These are phyloP conservation scores for Phytophthora constricta DNA, from an alignment of 352 stramenopile species.

Conservation along the genomic window DNA sequence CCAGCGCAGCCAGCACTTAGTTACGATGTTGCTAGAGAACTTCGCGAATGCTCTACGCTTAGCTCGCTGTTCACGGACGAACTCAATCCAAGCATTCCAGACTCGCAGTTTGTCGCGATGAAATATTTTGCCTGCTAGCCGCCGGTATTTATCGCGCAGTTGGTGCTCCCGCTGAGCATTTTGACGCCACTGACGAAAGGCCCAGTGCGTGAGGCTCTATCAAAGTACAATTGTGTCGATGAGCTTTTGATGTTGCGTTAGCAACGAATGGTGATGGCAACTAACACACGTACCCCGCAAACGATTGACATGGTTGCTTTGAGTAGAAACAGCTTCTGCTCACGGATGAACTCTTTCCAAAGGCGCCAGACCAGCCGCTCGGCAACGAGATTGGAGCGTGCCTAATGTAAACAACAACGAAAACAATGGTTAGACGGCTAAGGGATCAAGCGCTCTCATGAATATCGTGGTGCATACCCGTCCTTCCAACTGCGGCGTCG, in stretches of 20 bases:
- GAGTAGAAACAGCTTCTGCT: conserved; percentile 75
- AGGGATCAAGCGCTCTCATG: no score
- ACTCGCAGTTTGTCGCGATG: conserved; percentile 57
- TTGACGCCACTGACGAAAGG: conserved; percentile 72
- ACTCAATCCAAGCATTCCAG: conserved; percentile 71
- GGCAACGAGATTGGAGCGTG: conserved; percentile 45
- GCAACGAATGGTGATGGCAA: not conserved
- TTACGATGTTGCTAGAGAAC: conserved; percentile 65
- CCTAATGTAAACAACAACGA: conserved; percentile 20
- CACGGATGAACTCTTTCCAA: conserved; percentile 58
- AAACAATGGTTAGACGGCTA: conserved; percentile 1
- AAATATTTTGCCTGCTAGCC: conserved; percentile 58
- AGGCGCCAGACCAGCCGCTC: conserved; percentile 56
- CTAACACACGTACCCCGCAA: conserved; percentile 45
- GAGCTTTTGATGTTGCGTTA: no score
- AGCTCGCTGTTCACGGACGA: conserved; percentile 53
- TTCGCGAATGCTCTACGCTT: conserved; percentile 65
- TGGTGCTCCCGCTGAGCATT: conserved; percentile 42
- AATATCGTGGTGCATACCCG: conserved; percentile 30
- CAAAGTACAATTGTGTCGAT: not conserved
- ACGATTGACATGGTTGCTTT: conserved; percentile 76
- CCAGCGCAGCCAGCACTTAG: conserved; percentile 77
- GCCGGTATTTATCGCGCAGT: conserved; percentile 54
- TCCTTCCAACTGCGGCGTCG: conserved; percentile 52
- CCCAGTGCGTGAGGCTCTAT: conserved; percentile 70